A percentile compares a stretch with the other conserved stretches of the same genome.
phyloP scores from a whole-genome alignment of 2,329 filamentous ascomycete genomes.

The Aureobasidium pullulans region DNA sequence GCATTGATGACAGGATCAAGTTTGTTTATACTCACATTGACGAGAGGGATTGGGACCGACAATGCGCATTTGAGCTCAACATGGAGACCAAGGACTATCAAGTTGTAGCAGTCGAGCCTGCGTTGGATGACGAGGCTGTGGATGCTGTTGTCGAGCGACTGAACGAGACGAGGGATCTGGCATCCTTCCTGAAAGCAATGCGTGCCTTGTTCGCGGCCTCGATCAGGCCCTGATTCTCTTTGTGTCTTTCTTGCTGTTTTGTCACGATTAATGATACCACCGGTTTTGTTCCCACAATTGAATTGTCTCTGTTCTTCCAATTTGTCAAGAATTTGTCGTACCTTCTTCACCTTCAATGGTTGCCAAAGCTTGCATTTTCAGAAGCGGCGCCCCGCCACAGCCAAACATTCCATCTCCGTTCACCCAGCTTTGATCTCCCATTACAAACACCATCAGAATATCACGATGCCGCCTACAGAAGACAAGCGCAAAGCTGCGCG shows the following conservation, averaged over 20 bases:
- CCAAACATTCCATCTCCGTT: neutral
- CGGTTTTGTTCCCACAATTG: neutral
- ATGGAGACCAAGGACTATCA: slow-evolving; percentile 78
- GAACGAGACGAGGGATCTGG: slow-evolving; percentile 72
- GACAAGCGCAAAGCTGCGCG: slow-evolving; percentile 67
- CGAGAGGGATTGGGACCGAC: slow-evolving; percentile 77
- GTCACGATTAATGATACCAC: neutral
- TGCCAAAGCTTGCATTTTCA: neutral
- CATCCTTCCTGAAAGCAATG: slow-evolving; percentile 71
- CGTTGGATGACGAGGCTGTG: slow-evolving; percentile 69
- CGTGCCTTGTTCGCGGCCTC: slow-evolving; percentile 61
- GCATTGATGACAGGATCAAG: slow-evolving; percentile 67
- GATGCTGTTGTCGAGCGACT: slow-evolving; percentile 70
- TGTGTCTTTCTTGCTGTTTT: neutral
- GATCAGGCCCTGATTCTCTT: slow-evolving; percentile 34
- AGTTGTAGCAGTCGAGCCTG: slow-evolving; percentile 72
- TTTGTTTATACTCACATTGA: slow-evolving; percentile 85
- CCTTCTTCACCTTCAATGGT: neutral
- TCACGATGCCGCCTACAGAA: slow-evolving; percentile 28
- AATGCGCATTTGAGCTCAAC: slow-evolving; percentile 89
- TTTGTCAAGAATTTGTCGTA: neutral
- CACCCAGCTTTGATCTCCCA: neutral
- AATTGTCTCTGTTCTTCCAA: neutral
- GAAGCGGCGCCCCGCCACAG: neutral
- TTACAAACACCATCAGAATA: neutral